Base-by-base conservation (phyloP, 345 rosid species). In the Lepidium africanum region DNA sequence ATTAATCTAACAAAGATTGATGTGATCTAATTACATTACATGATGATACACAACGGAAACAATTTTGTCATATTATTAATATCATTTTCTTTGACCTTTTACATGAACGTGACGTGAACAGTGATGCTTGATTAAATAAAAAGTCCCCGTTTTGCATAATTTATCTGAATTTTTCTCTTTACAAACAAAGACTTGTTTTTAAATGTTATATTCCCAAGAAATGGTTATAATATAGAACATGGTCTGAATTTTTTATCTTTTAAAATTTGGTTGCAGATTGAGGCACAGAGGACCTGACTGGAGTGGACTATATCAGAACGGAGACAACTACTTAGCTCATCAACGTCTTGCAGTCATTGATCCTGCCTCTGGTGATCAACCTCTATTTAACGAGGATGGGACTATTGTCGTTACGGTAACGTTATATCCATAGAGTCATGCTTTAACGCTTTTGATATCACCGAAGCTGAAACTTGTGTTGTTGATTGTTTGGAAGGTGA, bases 281-380 rank as follows among this genome's bases (percentile, higher is more conserved):
- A 90, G 84, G 87, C 99, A 94, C 72, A 86, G 99, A 57, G 99
- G 99, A 37, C 99, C 99, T 5, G 99, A 94, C 76, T 94, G 99
- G 99, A 94, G 99, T 69, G 99, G 99, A 7, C 68, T 94, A 39
- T 86, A 85, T 56, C 97, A 92, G 69, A 69, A 85, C 17, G 90
- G 86, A 38, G 93, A 81, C 51, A 86, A 49, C 68, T 94, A 71
- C 69, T 80, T 94, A 79, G 82, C 96, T 2, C 99, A 91, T 76
- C 96, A 94, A 75, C 86, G 97, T 42, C 83, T 94, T 7, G 99
- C 99, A 4, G 85, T 94, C 69, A 63, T 94, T 0, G 99, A 94
- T 58, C 96, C 97, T 53, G 85, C 90, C 36, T 94, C 99, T 0
- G 99, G 99, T 51, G 99, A 94, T 68, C 97, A 94, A 64, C 97